Percentiles rank a stretch among this genome's conserved stretches.
Evolutionary conservation across 2,329 filamentous ascomycete genomes (phyloP).

Genomic region (Colletotrichum tabaci): DNA sequence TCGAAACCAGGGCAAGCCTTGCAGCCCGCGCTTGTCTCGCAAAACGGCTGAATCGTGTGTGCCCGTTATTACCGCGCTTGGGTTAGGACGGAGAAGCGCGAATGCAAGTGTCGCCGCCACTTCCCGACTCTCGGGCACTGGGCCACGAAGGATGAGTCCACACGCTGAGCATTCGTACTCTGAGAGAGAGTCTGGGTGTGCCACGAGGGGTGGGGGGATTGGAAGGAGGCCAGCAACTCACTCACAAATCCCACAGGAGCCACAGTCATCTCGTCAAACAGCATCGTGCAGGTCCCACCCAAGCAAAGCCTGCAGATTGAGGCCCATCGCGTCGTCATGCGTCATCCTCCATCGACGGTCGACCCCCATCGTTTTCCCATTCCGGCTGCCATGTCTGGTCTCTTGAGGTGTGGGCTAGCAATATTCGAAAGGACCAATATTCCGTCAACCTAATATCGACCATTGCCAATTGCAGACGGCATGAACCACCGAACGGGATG

Average conservation of each 20-base stretch:
- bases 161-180: neutral
- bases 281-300: constrained; percentile 14
- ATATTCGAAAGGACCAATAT: constrained; percentile 32
- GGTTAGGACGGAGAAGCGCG: constrained; percentile 36
- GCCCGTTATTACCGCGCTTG: constrained; percentile 37
- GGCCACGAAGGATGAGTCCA: neutral
- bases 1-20: constrained; percentile 23
- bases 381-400: constrained; percentile 9
- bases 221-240: constrained; percentile 7
- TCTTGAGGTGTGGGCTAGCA: constrained; percentile 27
- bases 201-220: constrained; percentile 13
- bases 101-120: constrained; percentile 19
- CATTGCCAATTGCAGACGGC: constrained; percentile 20
- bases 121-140: constrained; percentile 10
- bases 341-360: constrained; percentile 11
- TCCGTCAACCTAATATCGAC: constrained; percentile 28
- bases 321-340: constrained; percentile 28
- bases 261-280: constrained; percentile 27
- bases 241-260: neutral
- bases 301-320: constrained; percentile 1
- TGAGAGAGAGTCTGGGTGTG: neutral
- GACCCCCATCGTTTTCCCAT: constrained; percentile 8
- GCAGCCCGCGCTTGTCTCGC: constrained; percentile 35
- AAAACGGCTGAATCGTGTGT: constrained; percentile 26
- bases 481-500: constrained; percentile 15